phyloP scores from a whole-genome alignment of 306 rosid species.

The Macrotyloma uniflorum region DNA sequence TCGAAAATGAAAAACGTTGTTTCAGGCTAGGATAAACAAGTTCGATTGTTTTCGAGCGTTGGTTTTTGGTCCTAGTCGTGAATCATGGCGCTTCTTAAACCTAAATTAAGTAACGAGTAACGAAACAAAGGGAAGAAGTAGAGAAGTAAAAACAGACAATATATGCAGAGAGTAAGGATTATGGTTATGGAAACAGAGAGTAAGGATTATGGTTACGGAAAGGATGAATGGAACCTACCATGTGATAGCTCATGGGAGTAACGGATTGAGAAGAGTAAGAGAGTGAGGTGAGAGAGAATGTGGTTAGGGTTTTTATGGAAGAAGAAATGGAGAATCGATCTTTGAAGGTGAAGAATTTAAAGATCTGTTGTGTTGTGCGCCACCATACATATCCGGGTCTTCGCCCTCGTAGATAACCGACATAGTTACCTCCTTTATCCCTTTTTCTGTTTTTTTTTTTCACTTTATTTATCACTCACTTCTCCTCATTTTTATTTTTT shows the following conservation, averaged over 20 bases:
- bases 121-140: background rate
- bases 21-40: slow-evolving; percentile 10
- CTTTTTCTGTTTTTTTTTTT: background rate
- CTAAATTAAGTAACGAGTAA: slow-evolving; percentile 20
- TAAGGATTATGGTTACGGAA: background rate
- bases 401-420: slow-evolving; percentile 33
- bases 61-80: slow-evolving; percentile 2
- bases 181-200: slow-evolving; percentile 2
- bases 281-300: slow-evolving; percentile 10
- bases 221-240: slow-evolving; percentile 47
- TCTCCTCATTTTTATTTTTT: too few species aligned
- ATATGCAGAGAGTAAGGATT: background rate
- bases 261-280: slow-evolving; percentile 23
- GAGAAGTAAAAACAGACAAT: background rate
- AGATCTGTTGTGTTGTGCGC: slow-evolving; percentile 24
- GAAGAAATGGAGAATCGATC: slow-evolving; percentile 1
- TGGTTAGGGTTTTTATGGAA: slow-evolving; percentile 38
- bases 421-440: slow-evolving; percentile 27
- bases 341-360: slow-evolving; percentile 6
- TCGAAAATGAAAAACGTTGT: background rate
- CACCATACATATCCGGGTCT: slow-evolving; percentile 27
- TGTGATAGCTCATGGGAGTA: slow-evolving; percentile 35
- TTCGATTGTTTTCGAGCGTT: background rate
- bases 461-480: background rate
- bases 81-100: slow-evolving; percentile 2